These are phyloP conservation scores for Colletotrichum horii DNA, from an alignment of 2,329 filamentous ascomycete genomes.

Conservation along the genomic window DNA sequence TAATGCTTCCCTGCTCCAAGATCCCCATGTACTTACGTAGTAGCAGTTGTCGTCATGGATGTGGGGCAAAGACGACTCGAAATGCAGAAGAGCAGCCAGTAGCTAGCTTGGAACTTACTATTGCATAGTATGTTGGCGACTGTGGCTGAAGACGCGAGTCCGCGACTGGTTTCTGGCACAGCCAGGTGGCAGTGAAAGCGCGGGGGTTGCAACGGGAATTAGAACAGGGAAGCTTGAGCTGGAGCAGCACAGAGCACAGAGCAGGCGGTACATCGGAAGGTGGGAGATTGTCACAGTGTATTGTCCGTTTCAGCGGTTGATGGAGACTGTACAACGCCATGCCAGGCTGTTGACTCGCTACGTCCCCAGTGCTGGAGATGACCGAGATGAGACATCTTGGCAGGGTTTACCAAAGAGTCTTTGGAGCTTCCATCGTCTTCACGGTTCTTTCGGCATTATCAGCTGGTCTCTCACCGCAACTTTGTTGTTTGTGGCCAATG, in stretches of 20 bases:
- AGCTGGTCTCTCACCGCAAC: neutral
- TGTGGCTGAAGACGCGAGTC: slow-evolving; percentile 1
- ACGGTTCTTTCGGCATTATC: neutral
- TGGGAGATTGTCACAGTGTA: neutral
- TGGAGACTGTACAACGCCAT: neutral
- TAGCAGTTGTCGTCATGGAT: slow-evolving; percentile 19
- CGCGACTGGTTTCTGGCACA: neutral
- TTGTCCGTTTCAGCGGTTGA: neutral
- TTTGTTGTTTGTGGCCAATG: neutral
- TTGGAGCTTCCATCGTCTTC: neutral
- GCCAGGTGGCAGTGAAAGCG: slow-evolving; percentile 6
- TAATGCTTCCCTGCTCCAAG: slow-evolving; percentile 10
- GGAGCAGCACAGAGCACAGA: neutral
- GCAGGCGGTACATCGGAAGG: neutral
- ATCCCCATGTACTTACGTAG: neutral
- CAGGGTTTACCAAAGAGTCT: neutral
- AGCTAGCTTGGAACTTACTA: neutral
- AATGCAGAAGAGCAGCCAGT: neutral
- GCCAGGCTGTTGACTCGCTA: slow-evolving; percentile 4
- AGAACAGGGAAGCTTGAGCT: neutral
- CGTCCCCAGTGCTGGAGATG: neutral
- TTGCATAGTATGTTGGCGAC: neutral
- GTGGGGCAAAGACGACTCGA: neutral
- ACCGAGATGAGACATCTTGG: slow-evolving; percentile 12
- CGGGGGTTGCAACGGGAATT: neutral